Evolutionary conservation across 2,329 filamentous ascomycete genomes (phyloP), one percentile per base, ranked within the genome.

Genomic region (Endothia cerciana): DNA sequence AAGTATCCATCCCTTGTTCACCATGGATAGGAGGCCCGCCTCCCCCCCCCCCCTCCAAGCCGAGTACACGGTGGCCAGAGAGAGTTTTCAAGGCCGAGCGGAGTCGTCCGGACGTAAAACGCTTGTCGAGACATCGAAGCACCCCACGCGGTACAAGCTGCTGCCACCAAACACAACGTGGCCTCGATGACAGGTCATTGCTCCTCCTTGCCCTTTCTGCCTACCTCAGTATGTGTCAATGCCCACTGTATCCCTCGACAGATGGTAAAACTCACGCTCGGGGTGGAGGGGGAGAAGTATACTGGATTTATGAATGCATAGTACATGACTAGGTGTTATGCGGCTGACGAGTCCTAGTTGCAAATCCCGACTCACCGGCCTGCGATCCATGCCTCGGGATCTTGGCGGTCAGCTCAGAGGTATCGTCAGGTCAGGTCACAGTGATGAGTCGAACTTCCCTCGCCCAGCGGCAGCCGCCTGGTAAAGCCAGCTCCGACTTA

Each of bases 381-480:
- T 13, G 25, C 22, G 13, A 51, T 51, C 47, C 47, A 28, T 51
- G 47, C 47, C 22, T 30, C 11, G 28, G 47, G 47, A 51, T 28
- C 47, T 30, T 30, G 25, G 25, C 25, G 47, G 47, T 51, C 47
- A 51, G 47, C 28, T 28, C 47, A 51, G 47, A 28, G 25, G 25
- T 51, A 22, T 51, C n/a, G n/a, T 1, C 47, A 51, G 25, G 47
- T 51, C 47, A 51, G 22, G 47, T 51, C 47, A 51, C 47, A 25
- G 47, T 51, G 47, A 17, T 51, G 47, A 51, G 28, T 30, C 47
- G 28, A 25, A 51, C 47, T 28, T 51, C n/a, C n/a, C 22, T 51
- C 47, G 28, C 28, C 47, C 47, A 28, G 13, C 47, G 28, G 25
- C 47, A 2, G 25, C 25, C 25, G 47, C 47, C 47, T 22, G 28